Evolutionary conservation across 768 basidiomycete species (phyloP), one percentile per base, ranked within the genome.

Genomic region (Pleurotus tuber-regium): DNA sequence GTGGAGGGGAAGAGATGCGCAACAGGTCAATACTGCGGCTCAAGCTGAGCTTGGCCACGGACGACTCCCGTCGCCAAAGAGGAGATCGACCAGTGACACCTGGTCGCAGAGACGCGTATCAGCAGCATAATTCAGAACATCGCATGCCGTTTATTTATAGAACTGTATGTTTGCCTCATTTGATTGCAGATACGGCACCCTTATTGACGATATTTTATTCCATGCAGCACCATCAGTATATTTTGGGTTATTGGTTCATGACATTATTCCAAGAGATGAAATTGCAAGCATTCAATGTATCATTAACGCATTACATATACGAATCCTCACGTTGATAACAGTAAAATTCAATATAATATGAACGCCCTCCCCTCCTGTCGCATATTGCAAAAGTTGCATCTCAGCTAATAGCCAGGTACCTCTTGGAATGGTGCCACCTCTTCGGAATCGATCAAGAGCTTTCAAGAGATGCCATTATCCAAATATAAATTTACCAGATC

Each of bases 21-120:
- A 21, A 18, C 46, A 48, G 46, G 21, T 19, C 28, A 36, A 48
- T 35, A 31, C 46, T 14, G 35, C 12, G n/a, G 29, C 16, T 9
- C 46, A 48, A 7, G 19, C 46, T 24, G n/a, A 48, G 14, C 46
- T 48, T 23, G 46, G 46, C 1, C n/a, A 18, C 18, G 46, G 46
- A 16, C 46, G 31, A 14, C 46, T 12, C 28, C 28, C 46, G n/a
- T 48, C 46, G 19, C 21, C 46, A 12, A 48, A 48, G 19, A 21
- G 46, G 19, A 16, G 46, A 35, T 33, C 46, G 35, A 35, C 46
- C 11, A 48, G 46, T 35, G 46, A 31, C 16, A 48, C n/a, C n/a
- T 48, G 16, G 19, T 23, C 46, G 14, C 29, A 31, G 31, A 31
- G 31, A 26, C 29, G 46, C 35, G 19, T 30, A 21, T 48, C 46